These are phyloP conservation scores for Chalciporus sphaerocephalus DNA, from an alignment of 768 basidiomycete species.

Conservation along the genomic window DNA sequence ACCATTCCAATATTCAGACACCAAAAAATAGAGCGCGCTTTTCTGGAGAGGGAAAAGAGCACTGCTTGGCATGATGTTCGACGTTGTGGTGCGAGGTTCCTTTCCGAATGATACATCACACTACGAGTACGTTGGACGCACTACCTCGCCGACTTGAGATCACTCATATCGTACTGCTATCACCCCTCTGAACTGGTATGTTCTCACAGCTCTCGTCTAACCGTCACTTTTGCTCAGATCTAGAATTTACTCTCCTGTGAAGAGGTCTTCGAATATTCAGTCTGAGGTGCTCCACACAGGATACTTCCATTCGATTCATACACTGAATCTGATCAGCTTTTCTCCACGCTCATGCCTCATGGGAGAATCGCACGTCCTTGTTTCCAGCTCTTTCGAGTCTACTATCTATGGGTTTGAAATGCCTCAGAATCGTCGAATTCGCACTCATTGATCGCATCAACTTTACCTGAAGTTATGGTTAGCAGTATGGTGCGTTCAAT, in stretches of 20 bases:
- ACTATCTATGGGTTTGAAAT: neutral
- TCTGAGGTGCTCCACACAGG: neutral
- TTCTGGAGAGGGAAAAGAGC: no score
- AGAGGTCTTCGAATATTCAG: neutral
- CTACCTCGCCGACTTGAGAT: neutral
- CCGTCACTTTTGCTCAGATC: neutral
- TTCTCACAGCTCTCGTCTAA: neutral
- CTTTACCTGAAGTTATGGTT: neutral
- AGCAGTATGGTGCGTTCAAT: neutral
- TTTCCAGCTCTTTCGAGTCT: neutral
- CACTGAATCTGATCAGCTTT: neutral
- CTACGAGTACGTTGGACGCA: neutral
- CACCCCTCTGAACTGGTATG: neutral
- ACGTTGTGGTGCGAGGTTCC: no score
- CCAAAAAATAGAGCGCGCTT: no score
- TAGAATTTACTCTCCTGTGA: neutral
- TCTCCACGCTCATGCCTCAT: conserved; percentile 14
- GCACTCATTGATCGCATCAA: neutral
- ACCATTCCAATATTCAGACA: no score
- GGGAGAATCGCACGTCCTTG: neutral
- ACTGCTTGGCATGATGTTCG: no score
- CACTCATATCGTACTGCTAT: neutral
- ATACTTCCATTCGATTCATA: neutral
- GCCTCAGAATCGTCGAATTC: neutral
- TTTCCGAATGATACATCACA: neutral